Conservation (phyloP, 768 basidiomycete genomes). For the Pleurotus giganteus region DNA sequence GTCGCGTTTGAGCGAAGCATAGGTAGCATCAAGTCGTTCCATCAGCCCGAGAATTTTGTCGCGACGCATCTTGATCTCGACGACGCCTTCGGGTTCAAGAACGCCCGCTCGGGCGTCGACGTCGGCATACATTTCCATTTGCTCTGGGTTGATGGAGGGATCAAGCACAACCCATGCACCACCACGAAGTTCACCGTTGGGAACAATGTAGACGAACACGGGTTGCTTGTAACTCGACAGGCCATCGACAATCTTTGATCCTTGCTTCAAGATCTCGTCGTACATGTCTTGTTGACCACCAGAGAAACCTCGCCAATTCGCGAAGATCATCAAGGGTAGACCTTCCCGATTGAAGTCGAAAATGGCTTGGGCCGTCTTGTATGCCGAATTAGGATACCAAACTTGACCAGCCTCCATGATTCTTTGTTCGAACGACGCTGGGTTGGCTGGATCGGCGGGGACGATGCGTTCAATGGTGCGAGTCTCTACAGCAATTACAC, state of each 20-base stretch:
- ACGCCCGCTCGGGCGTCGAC: slow-evolving; percentile 95
- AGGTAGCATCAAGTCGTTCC: slow-evolving; percentile 88
- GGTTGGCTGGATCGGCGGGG: slow-evolving; percentile 97
- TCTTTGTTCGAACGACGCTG: slow-evolving; percentile 92
- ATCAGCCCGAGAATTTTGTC: slow-evolving; percentile 89
- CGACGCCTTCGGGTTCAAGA: slow-evolving; percentile 92
- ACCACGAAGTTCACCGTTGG: slow-evolving; percentile 97
- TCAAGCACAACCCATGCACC: slow-evolving; percentile 99
- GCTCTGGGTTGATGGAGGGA: slow-evolving; percentile 93
- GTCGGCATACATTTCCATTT: slow-evolving; percentile 99
- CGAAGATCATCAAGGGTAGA: slow-evolving; percentile 95
- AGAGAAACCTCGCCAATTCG: slow-evolving; percentile 99
- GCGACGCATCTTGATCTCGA: slow-evolving; percentile 97
- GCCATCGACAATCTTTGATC: slow-evolving; percentile 98
- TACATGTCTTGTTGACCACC: slow-evolving; percentile 99
- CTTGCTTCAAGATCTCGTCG: slow-evolving; percentile 95
- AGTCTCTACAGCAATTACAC: slow-evolving; percentile 97
- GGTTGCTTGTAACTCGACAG: slow-evolving; percentile 96
- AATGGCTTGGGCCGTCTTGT: slow-evolving; percentile 99
- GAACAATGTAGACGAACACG: slow-evolving; percentile 97
- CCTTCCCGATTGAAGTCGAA: slow-evolving; percentile 98
- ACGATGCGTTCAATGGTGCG: slow-evolving; percentile 95
- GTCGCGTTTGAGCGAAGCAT: slow-evolving; percentile 75
- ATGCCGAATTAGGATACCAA: slow-evolving; percentile 99
- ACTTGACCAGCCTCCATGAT: slow-evolving; percentile 99